Base-by-base conservation (phyloP, 805 yeast species). In the Ogataea ganodermae region DNA sequence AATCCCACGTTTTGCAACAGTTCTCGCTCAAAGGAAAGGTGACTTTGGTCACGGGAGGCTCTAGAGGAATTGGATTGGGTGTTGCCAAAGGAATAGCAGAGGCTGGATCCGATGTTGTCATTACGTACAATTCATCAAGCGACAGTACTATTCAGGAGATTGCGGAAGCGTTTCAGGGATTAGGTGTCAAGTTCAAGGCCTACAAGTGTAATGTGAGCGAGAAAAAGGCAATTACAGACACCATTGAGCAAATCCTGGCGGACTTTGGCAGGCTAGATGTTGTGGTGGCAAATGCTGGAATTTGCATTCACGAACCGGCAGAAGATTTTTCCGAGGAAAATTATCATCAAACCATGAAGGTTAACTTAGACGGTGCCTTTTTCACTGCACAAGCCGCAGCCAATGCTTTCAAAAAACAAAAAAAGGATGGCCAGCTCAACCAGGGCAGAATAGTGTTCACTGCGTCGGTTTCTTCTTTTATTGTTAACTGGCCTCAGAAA, bases 61-160 rank as follows among this genome's bases (percentile, higher is more conserved):
- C 81, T 21, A 72, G 79, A 22, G 85, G 85, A 3, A 80, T 80
- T 50, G 85, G 85, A 2, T 70, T 71, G 14, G 75, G 74, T 30
- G 75, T 79, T 39, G 80, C 80, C 16, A 61, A 65, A 28, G 83
- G 79, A 10, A 63, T 78, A 17, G 83, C 81, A 2, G 72, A 73
- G 44, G 79, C 80, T 14, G 80, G 80, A 9, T 70, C 76, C 4
- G 62, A 53, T 30, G 53, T 74, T 52, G 68, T 64, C 16, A 58
- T 77, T 16, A 66, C 73, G 17, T 76, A 74, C 48, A 61, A 61
- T 38, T 33, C 59, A 4, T 53, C 59, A 4, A 39, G 48, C 4
- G 35, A 44, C 4, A 50, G 53, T 17, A 31, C 45, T 6, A 42
- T 58, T 9, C 22, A 35, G 3, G 38, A 51, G n/a, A 22, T 61